Percentiles rank a stretch among this genome's conserved stretches.
These are phyloP conservation scores for Cercospora sesami DNA, from an alignment of 2,329 filamentous ascomycete genomes.

Conservation along the genomic window DNA sequence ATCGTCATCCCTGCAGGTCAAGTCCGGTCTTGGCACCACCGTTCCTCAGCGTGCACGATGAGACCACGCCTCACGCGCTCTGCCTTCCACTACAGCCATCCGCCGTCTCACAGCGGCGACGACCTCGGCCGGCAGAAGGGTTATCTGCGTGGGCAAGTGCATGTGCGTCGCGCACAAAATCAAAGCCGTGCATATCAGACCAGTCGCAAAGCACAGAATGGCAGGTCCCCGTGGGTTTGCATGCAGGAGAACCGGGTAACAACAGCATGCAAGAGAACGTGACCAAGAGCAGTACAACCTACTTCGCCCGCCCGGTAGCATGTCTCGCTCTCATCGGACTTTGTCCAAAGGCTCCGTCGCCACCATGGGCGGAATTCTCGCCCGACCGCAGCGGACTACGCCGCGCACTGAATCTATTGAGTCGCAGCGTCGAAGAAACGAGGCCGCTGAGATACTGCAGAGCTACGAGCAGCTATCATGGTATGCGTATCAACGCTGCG, in stretches of 20 bases:
- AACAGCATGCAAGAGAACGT: constrained; percentile 1
- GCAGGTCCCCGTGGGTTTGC: background rate
- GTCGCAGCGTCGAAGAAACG: constrained; percentile 28
- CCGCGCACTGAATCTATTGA: constrained; percentile 33
- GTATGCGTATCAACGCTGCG: constrained; percentile 32
- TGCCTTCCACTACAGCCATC: background rate
- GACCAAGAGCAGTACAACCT: background rate
- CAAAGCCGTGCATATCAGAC: background rate
- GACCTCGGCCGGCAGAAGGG: background rate
- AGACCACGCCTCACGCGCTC: background rate
- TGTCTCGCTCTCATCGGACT: background rate
- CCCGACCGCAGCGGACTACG: background rate
- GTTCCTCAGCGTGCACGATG: background rate
- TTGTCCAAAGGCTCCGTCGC: background rate
- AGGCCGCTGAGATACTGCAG: constrained; percentile 34
- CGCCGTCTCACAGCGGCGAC: background rate
- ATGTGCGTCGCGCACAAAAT: background rate
- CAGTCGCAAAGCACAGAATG: background rate
- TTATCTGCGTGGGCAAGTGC: background rate
- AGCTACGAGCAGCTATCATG: constrained; percentile 39
- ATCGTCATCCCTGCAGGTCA: background rate
- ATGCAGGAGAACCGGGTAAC: constrained; percentile 1
- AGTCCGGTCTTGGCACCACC: background rate
- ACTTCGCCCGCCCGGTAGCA: background rate
- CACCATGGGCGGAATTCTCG: background rate